phyloP scores from a whole-genome alignment of 179 eudicot species.

The Silene vulgaris region DNA sequence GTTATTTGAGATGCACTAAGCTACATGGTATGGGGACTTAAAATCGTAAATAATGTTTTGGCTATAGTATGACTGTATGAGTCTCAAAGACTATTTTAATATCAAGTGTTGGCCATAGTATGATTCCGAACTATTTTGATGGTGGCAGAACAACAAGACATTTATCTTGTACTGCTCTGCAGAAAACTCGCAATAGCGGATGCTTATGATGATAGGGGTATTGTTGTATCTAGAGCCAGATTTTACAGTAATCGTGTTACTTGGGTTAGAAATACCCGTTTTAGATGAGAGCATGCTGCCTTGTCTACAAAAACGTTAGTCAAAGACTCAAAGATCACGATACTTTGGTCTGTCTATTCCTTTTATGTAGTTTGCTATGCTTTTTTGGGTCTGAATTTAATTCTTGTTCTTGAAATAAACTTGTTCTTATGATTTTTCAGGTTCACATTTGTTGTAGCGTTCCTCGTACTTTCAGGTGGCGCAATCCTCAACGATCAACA shows the following conservation, averaged over 20 bases:
- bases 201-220: too few species aligned
- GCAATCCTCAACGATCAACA: conserved; percentile 73
- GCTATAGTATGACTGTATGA: too few species aligned
- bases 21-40: too few species aligned
- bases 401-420: neutral
- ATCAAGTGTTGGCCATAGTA: too few species aligned
- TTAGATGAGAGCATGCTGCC: neutral
- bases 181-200: too few species aligned
- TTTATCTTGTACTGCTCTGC: too few species aligned
- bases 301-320: neutral
- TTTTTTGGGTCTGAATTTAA: neutral
- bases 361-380: neutral
- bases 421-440: conserved; percentile 31
- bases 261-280: neutral
- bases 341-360: neutral
- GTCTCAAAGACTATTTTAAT: too few species aligned
- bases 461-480: conserved; percentile 59
- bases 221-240: neutral
- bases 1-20: neutral
- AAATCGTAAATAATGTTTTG: too few species aligned
- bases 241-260: neutral
- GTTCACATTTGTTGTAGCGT: conserved; percentile 70
- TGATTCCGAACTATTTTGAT: too few species aligned
- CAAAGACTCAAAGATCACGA: neutral
- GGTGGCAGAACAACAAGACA: neutral